Percentiles rank a stretch among this genome's conserved stretches.
Evolutionary conservation across 805 yeast species (phyloP).

Genomic region (Spathaspora passalidarum): DNA sequence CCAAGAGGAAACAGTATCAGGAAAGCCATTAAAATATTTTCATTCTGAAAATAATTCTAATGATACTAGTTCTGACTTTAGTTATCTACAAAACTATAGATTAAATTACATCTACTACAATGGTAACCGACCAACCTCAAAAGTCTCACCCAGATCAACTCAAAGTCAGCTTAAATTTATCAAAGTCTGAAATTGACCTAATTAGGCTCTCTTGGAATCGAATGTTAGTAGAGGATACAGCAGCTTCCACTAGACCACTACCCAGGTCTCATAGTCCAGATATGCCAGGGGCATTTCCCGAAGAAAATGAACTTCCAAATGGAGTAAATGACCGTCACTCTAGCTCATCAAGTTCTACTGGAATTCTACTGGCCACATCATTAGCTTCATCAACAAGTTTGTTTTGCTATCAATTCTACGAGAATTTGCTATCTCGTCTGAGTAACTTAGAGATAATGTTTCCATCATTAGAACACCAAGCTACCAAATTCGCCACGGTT

Average conservation of each 20-base stretch:
- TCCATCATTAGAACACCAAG: constrained; percentile 77
- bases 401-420: constrained; percentile 75
- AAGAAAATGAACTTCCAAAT: neutral
- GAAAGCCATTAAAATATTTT: too few relatives aligned
- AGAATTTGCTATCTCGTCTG: constrained; percentile 60
- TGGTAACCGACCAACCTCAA: constrained; percentile 20
- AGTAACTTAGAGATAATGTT: constrained; percentile 61
- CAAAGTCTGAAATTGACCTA: constrained; percentile 39
- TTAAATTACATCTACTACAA: constrained; percentile 21
- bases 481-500: constrained; percentile 77
- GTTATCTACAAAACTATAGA: too few relatives aligned
- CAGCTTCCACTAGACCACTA: constrained; percentile 1
- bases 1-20: too few relatives aligned
- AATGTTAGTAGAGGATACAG: constrained; percentile 35
- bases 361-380: constrained; percentile 9
- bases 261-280: constrained; percentile 9
- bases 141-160: constrained; percentile 15
- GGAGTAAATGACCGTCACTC: neutral
- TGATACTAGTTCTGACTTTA: too few relatives aligned
- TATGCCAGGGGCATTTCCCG: constrained; percentile 10
- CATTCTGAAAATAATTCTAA: too few relatives aligned
- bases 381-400: constrained; percentile 42
- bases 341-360: constrained; percentile 3
- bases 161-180: constrained; percentile 20
- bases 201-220: constrained; percentile 47